These are phyloP conservation scores for Cicer arietinum DNA, from an alignment of 306 rosid species.

Conservation along the genomic window DNA sequence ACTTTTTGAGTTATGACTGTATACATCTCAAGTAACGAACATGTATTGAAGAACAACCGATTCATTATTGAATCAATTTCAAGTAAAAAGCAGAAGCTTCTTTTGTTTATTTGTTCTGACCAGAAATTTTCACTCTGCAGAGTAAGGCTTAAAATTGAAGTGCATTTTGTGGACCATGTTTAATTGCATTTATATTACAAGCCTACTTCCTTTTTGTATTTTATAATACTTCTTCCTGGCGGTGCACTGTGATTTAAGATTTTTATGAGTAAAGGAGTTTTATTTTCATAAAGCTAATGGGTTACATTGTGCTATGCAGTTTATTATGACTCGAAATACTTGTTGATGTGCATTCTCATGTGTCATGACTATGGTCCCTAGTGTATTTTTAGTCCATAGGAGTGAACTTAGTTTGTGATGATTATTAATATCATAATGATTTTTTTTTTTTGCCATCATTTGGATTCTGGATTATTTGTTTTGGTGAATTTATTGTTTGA, in stretches of 20 bases:
- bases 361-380: background rate
- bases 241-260: background rate
- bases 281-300: background rate
- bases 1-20: conserved; percentile 19
- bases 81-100: too few relatives aligned
- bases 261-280: background rate
- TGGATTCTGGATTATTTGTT: background rate
- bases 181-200: background rate
- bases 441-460: background rate
- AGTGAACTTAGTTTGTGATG: background rate
- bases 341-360: background rate
- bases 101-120: too few relatives aligned
- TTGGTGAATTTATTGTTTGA: background rate
- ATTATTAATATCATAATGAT: background rate
- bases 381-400: background rate
- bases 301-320: background rate
- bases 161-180: too few relatives aligned
- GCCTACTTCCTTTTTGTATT: background rate
- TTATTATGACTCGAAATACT: background rate
- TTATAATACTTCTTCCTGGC: background rate
- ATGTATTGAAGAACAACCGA: background rate
- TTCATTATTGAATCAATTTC: background rate
- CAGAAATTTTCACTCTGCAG: too few relatives aligned
- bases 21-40: conserved; percentile 14
- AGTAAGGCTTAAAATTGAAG: too few relatives aligned